Base-by-base conservation (phyloP, 208 protist species). In the Balamuthia mandrillaris region DNA sequence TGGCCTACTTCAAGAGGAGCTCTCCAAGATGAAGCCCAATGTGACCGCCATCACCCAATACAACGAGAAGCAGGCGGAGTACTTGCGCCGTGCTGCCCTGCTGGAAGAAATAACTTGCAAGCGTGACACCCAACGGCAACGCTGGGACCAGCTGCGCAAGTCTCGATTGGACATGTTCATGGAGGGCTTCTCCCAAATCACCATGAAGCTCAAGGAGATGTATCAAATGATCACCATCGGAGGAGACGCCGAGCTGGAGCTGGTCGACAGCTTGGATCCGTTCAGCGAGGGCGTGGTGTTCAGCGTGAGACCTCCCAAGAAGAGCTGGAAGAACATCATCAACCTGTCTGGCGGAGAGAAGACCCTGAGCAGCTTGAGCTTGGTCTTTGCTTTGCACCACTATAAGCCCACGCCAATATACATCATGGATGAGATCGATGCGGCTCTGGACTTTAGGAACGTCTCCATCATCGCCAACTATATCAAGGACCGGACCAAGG, bases 371-470 rank as follows among this genome's bases (percentile, higher is more conserved):
- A 99, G 98, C 56, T 94, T 99, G 4, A 96, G 98, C 1, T 94
- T 99, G 37, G 98, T 99, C 41, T 99, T 99, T 91, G 97, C 99
- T 24, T 95, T 99, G 18, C 99, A 99, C 90, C 95, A 99, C 90
- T 99, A 98, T 90, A 99, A 99, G 88, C 98, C 98, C 10, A 99
- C 97, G n/a, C 98, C 98, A 1, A 95, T 99, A 44, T 99, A 99
- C 92, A 96, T 99, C 49, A 99, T 99, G 98, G 99, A 99, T 92
- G 99, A 99, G 90, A 99, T 99, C 82, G 99, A 99, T 90, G 99
- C 99, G 9, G 99, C 99, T 4, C 93, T 99, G 7, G 99, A 99
- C 89, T 99, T 99, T 90, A 94, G 96, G n/a, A 95, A 95, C 78
- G 95, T 97, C 6, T 98, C 96, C 16, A 99, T 99, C 84, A 96